Conservation (phyloP, 164 flowering plant species). For the Annona cherimola region DNA sequence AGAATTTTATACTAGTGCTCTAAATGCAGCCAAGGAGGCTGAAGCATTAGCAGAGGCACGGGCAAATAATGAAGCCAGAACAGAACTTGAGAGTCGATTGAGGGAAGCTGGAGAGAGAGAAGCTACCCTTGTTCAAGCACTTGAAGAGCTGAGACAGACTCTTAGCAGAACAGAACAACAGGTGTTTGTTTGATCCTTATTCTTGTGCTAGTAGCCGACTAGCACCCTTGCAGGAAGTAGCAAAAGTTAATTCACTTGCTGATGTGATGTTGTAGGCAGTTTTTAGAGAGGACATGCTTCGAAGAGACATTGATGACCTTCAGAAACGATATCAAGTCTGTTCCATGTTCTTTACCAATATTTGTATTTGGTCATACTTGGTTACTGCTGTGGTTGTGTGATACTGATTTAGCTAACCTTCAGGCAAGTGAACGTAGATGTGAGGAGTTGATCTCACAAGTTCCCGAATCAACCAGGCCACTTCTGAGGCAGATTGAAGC, state of each 20-base stretch:
- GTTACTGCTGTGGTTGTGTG: not conserved
- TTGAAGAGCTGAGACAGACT: slow-evolving; percentile 90
- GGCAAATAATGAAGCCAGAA: slow-evolving; percentile 87
- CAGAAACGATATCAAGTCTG: slow-evolving; percentile 88
- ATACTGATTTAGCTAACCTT: slow-evolving; percentile 10
- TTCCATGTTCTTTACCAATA: slow-evolving; percentile 9
- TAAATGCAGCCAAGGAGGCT: slow-evolving; percentile 92
- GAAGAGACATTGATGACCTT: slow-evolving; percentile 91
- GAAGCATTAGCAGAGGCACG: slow-evolving; percentile 93
- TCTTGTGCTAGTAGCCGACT: not conserved
- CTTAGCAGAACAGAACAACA: slow-evolving; percentile 87
- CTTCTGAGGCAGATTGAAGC: slow-evolving; percentile 98
- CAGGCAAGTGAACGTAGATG: slow-evolving; percentile 97
- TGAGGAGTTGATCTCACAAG: slow-evolving; percentile 91
- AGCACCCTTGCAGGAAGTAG: not conserved
- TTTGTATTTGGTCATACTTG: not conserved
- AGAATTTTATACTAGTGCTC: slow-evolving; percentile 74
- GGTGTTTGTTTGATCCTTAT: slow-evolving; percentile 35
- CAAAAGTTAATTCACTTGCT: not conserved
- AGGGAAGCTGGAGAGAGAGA: slow-evolving; percentile 94
- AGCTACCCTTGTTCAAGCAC: slow-evolving; percentile 81
- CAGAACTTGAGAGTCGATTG: slow-evolving; percentile 83
- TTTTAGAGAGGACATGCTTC: slow-evolving; percentile 88
- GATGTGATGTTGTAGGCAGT: slow-evolving; percentile 50
- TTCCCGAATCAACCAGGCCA: slow-evolving; percentile 99